Conservation (phyloP, 495 filamentous ascomycete genomes). For the Zalerion maritima region DNA sequence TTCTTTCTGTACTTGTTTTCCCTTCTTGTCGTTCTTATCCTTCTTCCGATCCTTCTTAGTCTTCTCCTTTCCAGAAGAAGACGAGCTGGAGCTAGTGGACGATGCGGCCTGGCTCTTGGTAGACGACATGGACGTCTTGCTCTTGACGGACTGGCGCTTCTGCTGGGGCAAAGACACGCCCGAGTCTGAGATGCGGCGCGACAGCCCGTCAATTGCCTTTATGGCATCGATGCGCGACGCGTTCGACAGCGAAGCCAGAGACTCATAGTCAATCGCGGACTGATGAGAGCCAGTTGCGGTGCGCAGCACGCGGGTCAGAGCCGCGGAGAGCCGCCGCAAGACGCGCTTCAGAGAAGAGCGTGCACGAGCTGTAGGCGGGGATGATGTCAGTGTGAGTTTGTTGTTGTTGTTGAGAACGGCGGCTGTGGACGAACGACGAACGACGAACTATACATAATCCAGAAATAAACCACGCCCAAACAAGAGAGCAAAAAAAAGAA, state of each 20-base stretch:
- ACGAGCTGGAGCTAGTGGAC: constrained; percentile 1
- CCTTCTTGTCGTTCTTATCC: too few relatives aligned
- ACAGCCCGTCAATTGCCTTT: constrained; percentile 19
- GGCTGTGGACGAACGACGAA: too few relatives aligned
- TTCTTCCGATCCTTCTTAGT: too few relatives aligned
- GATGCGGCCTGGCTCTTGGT: background rate
- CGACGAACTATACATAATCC: too few relatives aligned
- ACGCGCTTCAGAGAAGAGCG: constrained; percentile 16
- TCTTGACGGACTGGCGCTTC: constrained; percentile 3
- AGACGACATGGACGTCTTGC: background rate
- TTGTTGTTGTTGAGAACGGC: background rate
- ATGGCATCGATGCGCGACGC: constrained; percentile 18
- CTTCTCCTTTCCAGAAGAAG: constrained; percentile 7
- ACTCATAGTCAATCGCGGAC: constrained; percentile 17
- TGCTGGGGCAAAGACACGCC: constrained; percentile 7
- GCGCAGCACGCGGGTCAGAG: constrained; percentile 14
- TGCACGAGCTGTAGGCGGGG: constrained; percentile 10
- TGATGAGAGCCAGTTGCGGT: constrained; percentile 10
- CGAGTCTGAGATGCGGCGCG: constrained; percentile 11
- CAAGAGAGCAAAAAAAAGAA: background rate
- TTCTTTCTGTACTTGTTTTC: too few relatives aligned
- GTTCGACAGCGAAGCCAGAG: constrained; percentile 21
- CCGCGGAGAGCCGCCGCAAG: constrained; percentile 12
- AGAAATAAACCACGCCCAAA: background rate
- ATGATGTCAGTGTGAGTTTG: background rate